phyloP scores from a whole-genome alignment of 148 eudicot species.

The Vaccinium macrocarpon region DNA sequence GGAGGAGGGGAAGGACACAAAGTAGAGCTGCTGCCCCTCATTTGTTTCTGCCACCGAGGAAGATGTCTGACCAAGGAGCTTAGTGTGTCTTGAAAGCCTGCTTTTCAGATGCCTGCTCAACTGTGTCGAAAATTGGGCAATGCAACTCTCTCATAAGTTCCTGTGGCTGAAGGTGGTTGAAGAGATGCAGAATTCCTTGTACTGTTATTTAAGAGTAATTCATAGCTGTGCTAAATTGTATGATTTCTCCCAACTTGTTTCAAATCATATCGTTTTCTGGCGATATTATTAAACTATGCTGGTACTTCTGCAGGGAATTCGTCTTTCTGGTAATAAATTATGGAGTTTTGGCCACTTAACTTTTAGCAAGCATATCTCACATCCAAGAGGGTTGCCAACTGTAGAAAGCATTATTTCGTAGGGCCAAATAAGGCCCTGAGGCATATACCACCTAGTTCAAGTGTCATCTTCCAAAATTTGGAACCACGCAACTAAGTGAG shows the following conservation, averaged over 20 bases:
- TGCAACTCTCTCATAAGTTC: not conserved
- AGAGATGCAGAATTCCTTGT: not conserved
- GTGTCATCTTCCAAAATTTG: not conserved
- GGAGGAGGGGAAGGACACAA: slow-evolving; percentile 40
- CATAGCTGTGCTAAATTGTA: not conserved
- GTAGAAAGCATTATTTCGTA: not conserved
- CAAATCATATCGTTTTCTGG: not conserved
- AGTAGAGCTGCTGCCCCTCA: slow-evolving; percentile 11
- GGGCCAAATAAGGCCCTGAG: not conserved
- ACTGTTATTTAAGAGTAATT: not conserved
- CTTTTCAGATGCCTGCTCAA: not conserved
- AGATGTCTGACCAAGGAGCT: not conserved
- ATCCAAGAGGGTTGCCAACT: not conserved
- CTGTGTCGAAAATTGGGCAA: not conserved
- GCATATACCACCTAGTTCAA: not conserved
- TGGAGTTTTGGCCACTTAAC: not conserved
- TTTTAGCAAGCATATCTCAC: not conserved
- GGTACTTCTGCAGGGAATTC: not conserved
- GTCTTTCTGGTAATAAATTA: not conserved
- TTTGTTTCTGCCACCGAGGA: not conserved
- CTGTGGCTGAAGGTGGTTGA: not conserved
- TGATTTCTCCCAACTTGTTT: not conserved
- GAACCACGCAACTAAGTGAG: not conserved
- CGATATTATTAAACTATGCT: not conserved
- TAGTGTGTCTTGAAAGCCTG: not conserved